phyloP scores from a whole-genome alignment of 176 grass and related monocot species.

The Aegilops sharonensis region DNA sequence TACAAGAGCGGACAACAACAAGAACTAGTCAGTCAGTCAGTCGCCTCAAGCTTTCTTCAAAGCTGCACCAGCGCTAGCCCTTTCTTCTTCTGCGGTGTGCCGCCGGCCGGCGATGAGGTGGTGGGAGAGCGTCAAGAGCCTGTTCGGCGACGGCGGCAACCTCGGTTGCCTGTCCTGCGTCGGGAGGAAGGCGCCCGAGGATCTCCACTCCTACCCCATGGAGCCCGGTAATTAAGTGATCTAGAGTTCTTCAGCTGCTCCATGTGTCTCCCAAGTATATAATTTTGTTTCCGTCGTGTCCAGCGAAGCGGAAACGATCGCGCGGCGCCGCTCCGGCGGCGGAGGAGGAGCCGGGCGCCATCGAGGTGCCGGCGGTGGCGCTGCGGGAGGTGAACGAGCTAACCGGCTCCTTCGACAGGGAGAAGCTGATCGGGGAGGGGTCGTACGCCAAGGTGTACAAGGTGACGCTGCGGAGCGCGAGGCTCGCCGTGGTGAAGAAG shows the following conservation, averaged over 20 bases:
- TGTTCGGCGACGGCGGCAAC: conserved; percentile 19
- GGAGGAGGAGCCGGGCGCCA: conserved; percentile 30
- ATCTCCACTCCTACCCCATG: conserved; percentile 13
- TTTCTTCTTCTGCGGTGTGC: not conserved
- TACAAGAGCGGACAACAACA: not conserved
- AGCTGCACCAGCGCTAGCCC: not conserved
- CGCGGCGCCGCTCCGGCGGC: not conserved
- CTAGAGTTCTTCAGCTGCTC: not conserved
- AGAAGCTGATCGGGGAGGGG: conserved; percentile 47
- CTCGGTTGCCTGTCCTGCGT: conserved; percentile 36
- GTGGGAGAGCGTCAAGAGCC: conserved; percentile 27
- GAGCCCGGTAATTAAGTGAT: not conserved
- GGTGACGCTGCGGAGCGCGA: conserved; percentile 17
- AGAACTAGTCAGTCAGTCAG: not conserved
- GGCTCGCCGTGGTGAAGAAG: conserved; percentile 42
- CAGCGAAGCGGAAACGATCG: conserved; percentile 4
- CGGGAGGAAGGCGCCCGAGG: conserved; percentile 9
- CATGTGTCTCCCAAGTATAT: not conserved
- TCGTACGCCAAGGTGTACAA: conserved; percentile 65
- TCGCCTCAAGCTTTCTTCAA: not conserved
- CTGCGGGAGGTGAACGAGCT: conserved; percentile 47
- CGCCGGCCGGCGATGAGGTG: conserved; percentile 32
- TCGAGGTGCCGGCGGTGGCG: conserved; percentile 47
- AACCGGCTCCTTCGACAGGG: conserved; percentile 26
- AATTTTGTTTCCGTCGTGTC: not conserved